Base-by-base conservation (phyloP, 129 eudicot species). In the Arctium lappa region DNA sequence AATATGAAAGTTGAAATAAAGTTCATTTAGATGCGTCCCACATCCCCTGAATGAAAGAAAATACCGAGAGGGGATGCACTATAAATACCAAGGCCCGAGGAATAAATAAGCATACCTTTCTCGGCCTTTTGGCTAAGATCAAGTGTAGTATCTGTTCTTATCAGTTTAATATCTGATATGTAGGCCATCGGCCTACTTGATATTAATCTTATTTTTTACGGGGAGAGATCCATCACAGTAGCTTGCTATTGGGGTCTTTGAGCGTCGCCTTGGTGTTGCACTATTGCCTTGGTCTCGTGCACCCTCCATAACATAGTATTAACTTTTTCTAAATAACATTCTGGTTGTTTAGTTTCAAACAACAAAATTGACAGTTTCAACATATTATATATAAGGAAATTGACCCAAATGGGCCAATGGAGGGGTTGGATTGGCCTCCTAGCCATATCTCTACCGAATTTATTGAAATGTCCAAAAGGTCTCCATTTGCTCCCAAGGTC, bases 121-220 rank as follows among this genome's bases (percentile, higher is more conserved):
- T 86, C 88, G 88, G 92, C 89, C 92, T 89, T 89, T 83, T 84
- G 92, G 92, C 92, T 89, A 89, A 86, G 92, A 86, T 86, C 89
- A 89, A 86, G 88, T 89, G 89, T 89, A 89, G 89, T 89, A 86
- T 89, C 85, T 88, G 91, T 83, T 86, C 89, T 83, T 88, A 86
- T 88, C 88, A 86, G 89, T 86, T 56, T 56, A 56, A 56, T 56
- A 50, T 50, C 18, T 50, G 63, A 50, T 50, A 50, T 48, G n/a
- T 48, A 2, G n/a, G 15, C 60, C n/a, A 48, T 48, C n/a, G 60
- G 60, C 15, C 4, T 12, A 48, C 60, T 48, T 1, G 60, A 48
- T 48, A 48, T 48, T 48, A 48, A 48, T 48, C 60, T 48, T 48
- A 11, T 48, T 48, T 88, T 88, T 60, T 60, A 60, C 4, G 68